Evolutionary conservation across 495 filamentous ascomycete species (phyloP).

Genomic region (Jackrogersella multiformis): DNA sequence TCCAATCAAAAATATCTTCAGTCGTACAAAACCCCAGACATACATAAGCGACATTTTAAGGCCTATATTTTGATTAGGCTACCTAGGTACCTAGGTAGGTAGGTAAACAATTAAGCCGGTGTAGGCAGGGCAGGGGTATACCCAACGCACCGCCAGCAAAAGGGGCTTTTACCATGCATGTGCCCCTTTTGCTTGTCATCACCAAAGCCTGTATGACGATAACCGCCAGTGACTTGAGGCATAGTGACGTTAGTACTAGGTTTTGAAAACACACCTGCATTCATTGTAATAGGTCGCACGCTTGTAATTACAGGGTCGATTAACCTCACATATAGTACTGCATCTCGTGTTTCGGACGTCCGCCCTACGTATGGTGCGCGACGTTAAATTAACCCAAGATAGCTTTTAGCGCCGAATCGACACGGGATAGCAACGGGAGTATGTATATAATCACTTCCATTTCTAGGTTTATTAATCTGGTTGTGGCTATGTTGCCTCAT

Average conservation of each 20-base stretch:
- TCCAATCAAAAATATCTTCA: slow-evolving; percentile 18
- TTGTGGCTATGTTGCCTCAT: not conserved
- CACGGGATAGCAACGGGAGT: not conserved
- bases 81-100: too few species aligned
- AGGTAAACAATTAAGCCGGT: too few species aligned
- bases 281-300: not conserved
- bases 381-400: too few species aligned
- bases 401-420: not conserved
- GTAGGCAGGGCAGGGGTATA: too few species aligned
- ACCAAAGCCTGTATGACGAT: not conserved
- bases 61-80: too few species aligned
- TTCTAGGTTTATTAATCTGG: too few species aligned
- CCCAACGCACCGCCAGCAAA: too few species aligned
- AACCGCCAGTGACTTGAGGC: not conserved
- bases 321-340: not conserved
- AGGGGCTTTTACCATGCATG: too few species aligned
- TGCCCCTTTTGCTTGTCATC: not conserved
- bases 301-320: not conserved
- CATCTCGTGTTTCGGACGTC: slow-evolving; percentile 30
- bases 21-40: slow-evolving; percentile 14
- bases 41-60: too few species aligned
- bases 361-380: too few species aligned
- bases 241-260: not conserved
- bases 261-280: not conserved
- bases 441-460: not conserved